Conservation (phyloP, 495 filamentous ascomycete species). For the Tuber calosporum region DNA sequence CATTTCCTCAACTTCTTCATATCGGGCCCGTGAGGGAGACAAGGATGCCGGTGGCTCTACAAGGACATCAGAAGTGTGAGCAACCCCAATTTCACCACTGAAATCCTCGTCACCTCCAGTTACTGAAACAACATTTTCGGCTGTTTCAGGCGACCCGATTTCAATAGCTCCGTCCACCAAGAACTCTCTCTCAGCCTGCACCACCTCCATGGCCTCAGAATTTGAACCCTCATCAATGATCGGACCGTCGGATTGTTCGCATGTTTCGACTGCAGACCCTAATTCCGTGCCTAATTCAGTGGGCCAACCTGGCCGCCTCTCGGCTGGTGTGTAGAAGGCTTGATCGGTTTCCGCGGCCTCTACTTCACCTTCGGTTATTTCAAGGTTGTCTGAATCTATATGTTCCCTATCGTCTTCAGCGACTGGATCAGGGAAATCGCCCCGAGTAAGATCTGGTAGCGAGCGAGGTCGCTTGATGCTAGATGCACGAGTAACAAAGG, state of each 20-base stretch:
- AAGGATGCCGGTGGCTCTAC: slow-evolving; percentile 16
- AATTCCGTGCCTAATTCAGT: slow-evolving; percentile 5
- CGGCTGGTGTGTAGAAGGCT: slow-evolving; percentile 20
- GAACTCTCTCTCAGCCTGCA: neutral
- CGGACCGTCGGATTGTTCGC: slow-evolving; percentile 4
- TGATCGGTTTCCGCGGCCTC: slow-evolving; percentile 6
- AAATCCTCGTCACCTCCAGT: slow-evolving; percentile 5
- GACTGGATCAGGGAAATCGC: slow-evolving; percentile 37
- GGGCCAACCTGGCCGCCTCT: slow-evolving; percentile 7
- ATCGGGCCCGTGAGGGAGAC: slow-evolving; percentile 17
- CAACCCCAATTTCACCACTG: slow-evolving; percentile 20
- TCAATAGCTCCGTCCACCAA: slow-evolving; percentile 4
- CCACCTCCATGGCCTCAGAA: slow-evolving; percentile 1
- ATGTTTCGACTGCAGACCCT: slow-evolving; percentile 4
- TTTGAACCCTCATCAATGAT: neutral
- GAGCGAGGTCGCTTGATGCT: slow-evolving; percentile 25
- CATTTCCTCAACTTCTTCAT: slow-evolving; percentile 6
- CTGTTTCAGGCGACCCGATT: slow-evolving; percentile 3
- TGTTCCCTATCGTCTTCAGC: slow-evolving; percentile 7
- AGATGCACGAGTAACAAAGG: slow-evolving; percentile 24
- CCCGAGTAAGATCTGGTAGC: slow-evolving; percentile 33
- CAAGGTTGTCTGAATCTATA: slow-evolving; percentile 6
- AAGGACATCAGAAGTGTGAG: slow-evolving; percentile 27
- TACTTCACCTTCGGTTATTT: neutral
- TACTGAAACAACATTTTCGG: slow-evolving; percentile 5